Percentiles rank a stretch among this genome's conserved stretches.
These are phyloP conservation scores for Geranium incanum DNA, from an alignment of 441 rosid genomes.

Conservation along the genomic window DNA sequence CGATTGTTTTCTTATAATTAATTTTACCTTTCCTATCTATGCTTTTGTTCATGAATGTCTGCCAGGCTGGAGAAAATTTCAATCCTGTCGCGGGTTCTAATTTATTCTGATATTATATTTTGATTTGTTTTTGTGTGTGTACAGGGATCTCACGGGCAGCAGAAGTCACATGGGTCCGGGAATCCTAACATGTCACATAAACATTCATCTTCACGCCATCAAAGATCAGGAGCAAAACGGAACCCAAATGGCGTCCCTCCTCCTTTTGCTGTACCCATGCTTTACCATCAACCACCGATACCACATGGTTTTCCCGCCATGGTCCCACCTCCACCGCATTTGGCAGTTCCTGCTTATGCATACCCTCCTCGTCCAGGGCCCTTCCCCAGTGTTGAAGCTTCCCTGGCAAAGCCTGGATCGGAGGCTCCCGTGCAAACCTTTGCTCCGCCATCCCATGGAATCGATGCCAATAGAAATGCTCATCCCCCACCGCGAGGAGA, in stretches of 20 bases:
- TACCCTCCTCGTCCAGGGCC: slow-evolving; percentile 56
- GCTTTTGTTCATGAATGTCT: no score
- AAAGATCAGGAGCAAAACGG: slow-evolving; percentile 55
- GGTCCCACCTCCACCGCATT: slow-evolving; percentile 49
- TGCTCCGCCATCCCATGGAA: slow-evolving; percentile 41
- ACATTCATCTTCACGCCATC: slow-evolving; percentile 47
- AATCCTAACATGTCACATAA: slow-evolving; percentile 44
- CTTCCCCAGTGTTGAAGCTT: slow-evolving; percentile 53
- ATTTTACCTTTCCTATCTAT: background rate
- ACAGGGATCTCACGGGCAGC: slow-evolving; percentile 51
- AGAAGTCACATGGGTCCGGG: slow-evolving; percentile 47
- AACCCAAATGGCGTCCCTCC: slow-evolving; percentile 41
- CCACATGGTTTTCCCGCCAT: slow-evolving; percentile 53
- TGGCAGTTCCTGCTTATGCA: slow-evolving; percentile 52
- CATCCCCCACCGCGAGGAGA: slow-evolving; percentile 58
- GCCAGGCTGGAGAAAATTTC: no score
- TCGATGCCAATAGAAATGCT: slow-evolving; percentile 31
- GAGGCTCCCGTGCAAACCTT: slow-evolving; percentile 49
- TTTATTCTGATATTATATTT: slow-evolving; percentile 6
- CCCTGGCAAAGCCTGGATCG: slow-evolving; percentile 46
- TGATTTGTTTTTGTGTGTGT: slow-evolving; percentile 19
- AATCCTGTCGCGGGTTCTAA: slow-evolving; percentile 10
- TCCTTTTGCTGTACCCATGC: slow-evolving; percentile 44
- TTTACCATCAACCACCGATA: slow-evolving; percentile 46
- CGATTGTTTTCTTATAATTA: background rate